Conservation (phyloP, 2,329 filamentous ascomycete genomes). For the Monosporascus sp. region DNA sequence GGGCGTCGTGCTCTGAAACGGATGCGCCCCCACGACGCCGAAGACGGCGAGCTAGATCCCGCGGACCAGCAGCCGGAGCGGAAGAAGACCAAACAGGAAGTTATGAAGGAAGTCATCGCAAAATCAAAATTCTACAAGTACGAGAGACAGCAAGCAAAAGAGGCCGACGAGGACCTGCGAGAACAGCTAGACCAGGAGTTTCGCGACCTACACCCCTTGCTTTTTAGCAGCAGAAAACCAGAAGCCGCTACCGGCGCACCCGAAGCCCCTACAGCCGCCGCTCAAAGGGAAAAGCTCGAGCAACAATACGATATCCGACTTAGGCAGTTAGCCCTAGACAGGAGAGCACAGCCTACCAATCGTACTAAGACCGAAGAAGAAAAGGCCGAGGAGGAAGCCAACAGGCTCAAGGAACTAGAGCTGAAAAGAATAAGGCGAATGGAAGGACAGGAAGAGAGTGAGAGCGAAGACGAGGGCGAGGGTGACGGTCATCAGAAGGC, state of each 20-base stretch:
- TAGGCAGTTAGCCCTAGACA: conserved; percentile 77
- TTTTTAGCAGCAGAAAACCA: conserved; percentile 47
- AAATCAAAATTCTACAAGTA: conserved; percentile 96
- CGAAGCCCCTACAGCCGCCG: conserved; percentile 36
- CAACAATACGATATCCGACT: conserved; percentile 84
- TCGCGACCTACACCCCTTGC: conserved; percentile 65
- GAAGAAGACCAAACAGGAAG: conserved; percentile 93
- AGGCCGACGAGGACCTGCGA: conserved; percentile 85
- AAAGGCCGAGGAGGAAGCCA: conserved; percentile 69
- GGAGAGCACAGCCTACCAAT: conserved; percentile 77
- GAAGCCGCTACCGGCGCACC: conserved; percentile 24
- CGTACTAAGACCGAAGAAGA: conserved; percentile 91
- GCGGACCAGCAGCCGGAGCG: conserved; percentile 62
- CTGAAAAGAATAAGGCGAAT: conserved; percentile 78
- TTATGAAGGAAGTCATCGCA: conserved; percentile 96
- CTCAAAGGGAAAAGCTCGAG: conserved; percentile 66
- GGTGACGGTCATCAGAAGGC: conserved; percentile 26
- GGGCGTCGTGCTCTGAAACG: conserved; percentile 53
- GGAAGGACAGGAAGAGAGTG: conserved; percentile 62
- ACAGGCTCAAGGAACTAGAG: conserved; percentile 74
- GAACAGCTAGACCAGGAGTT: conserved; percentile 81
- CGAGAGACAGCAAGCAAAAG: conserved; percentile 85
- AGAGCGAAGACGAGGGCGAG: conserved; percentile 32
- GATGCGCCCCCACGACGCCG: conserved; percentile 45
- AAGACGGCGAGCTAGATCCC: conserved; percentile 44